These are phyloP conservation scores for Heteromeles arbutifolia DNA, from an alignment of 306 rosid species.

Conservation along the genomic window DNA sequence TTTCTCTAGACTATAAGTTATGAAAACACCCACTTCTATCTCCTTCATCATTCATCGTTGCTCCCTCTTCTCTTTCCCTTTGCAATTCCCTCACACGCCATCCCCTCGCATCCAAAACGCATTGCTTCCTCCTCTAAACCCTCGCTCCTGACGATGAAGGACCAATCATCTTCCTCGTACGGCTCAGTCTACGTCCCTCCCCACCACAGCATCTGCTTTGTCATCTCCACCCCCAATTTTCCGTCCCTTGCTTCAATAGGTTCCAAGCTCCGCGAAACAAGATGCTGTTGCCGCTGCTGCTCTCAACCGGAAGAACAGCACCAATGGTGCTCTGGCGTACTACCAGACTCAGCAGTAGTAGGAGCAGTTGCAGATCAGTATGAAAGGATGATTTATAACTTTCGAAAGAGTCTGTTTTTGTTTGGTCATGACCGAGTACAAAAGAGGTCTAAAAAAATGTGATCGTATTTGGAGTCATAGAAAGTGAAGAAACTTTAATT, in stretches of 20 bases:
- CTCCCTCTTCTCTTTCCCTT: neutral
- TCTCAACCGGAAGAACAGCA: neutral
- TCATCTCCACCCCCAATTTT: slow-evolving; percentile 28
- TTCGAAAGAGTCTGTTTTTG: too few relatives aligned
- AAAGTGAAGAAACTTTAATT: too few relatives aligned
- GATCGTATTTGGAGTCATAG: too few relatives aligned
- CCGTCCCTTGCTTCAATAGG: slow-evolving; percentile 26
- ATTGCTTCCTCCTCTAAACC: slow-evolving; percentile 30
- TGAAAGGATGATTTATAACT: too few relatives aligned
- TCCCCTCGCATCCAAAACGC: slow-evolving; percentile 16
- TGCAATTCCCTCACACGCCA: slow-evolving; percentile 6
- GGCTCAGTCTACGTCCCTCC: slow-evolving; percentile 79
- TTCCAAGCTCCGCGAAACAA: slow-evolving; percentile 33
- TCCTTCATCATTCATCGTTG: too few relatives aligned
- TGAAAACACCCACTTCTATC: too few relatives aligned
- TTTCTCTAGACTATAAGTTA: too few relatives aligned
- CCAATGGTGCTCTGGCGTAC: slow-evolving; percentile 5
- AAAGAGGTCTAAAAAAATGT: too few relatives aligned
- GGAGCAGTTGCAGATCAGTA: slow-evolving; percentile 26
- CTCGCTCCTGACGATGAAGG: slow-evolving; percentile 31
- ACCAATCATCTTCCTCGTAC: slow-evolving; percentile 60
- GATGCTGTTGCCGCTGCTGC: neutral
- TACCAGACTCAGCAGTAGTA: slow-evolving; percentile 18
- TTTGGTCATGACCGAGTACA: too few relatives aligned
- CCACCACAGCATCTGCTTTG: slow-evolving; percentile 68